Percentiles rank a stretch among this genome's conserved stretches.
Conservation (phyloP, 2,329 filamentous ascomycete species). For the Nakataea oryzae region DNA sequence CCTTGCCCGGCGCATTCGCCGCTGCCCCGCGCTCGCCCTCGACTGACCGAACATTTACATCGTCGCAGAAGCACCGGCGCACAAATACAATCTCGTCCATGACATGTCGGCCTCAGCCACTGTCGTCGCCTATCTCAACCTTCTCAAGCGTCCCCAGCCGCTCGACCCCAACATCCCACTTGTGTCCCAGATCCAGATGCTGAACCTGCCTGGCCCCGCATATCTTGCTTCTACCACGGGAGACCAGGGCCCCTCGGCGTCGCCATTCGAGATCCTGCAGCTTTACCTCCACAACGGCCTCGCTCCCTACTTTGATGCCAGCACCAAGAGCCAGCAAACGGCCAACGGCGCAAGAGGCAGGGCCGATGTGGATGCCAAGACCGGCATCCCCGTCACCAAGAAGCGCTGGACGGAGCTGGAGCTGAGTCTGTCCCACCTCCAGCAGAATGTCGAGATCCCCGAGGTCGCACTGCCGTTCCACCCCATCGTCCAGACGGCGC, state of each 20-base stretch:
- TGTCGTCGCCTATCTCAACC: conserved; percentile 77
- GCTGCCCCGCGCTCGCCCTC: not conserved
- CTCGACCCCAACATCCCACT: conserved; percentile 78
- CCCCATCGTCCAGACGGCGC: conserved; percentile 73
- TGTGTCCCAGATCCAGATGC: conserved; percentile 80
- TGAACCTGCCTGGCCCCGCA: conserved; percentile 78
- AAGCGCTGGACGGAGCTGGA: conserved; percentile 94
- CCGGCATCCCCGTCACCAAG: conserved; percentile 92
- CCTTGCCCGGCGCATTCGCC: not conserved
- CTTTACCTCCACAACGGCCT: conserved; percentile 84
- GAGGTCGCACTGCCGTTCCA: conserved; percentile 82
- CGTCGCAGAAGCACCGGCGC: conserved; percentile 34
- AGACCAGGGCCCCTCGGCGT: conserved; percentile 62
- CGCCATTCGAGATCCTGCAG: conserved; percentile 87
- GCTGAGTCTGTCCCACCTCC: conserved; percentile 78
- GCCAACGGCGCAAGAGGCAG: conserved; percentile 57
- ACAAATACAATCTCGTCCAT: conserved; percentile 69
- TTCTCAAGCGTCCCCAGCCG: conserved; percentile 81
- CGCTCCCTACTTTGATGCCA: conserved; percentile 94
- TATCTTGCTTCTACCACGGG: conserved; percentile 54
- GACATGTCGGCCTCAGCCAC: conserved; percentile 72
- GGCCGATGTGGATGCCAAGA: conserved; percentile 81
- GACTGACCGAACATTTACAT: not conserved
- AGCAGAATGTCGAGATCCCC: conserved; percentile 97
- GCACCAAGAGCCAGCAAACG: conserved; percentile 71